Base-by-base conservation (phyloP, 768 basidiomycete genomes). In the Collybia sp. region DNA sequence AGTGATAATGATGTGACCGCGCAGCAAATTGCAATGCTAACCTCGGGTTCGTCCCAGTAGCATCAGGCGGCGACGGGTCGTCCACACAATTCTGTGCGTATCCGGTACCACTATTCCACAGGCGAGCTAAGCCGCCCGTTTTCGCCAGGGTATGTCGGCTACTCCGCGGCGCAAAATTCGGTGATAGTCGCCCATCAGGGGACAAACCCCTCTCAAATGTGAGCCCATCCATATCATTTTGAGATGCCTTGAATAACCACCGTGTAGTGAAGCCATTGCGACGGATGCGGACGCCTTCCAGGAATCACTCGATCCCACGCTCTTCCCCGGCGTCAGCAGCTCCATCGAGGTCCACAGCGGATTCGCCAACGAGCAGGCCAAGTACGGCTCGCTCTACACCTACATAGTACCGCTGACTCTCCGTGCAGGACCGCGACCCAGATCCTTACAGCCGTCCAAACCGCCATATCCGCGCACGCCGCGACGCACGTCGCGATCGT, bases 171-270 rank as follows among this genome's bases (percentile, higher is more conserved):
- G 9, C 61, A 60, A 32, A 53, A 55, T 16, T 61, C 64, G 1
- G 69, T 74, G 6, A 67, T 76, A 40, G 72, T 74, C 19, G 58
- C 57, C 5, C 71, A 74, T 50, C 69, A 76, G 57, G 71, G 71
- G 6, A 75, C 73, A 0, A 63, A 72, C 45, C 40, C 59, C 1
- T 53, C 58, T 1, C 34, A 72, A 48, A 59, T 72, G 71, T 72
- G 25, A 34, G 57, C 49, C 11, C 12, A 42, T 46, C 6, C 17
- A 9, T 34, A 6, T 40, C 30, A 10, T 18, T 37, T 6, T 37
- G 35, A 18, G 10, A 37, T 37, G 4, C n/a, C 25, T 37, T 10
- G 33, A 34, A 18, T n/a, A 37, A 18, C 13, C n/a, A 4, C 4
- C 10, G 4, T 37, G 3, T 37, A 37, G 35, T 4, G 35, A 37